Evolutionary conservation across 805 yeast genomes (phyloP).

Genomic region (Spathaspora gorwiae): DNA sequence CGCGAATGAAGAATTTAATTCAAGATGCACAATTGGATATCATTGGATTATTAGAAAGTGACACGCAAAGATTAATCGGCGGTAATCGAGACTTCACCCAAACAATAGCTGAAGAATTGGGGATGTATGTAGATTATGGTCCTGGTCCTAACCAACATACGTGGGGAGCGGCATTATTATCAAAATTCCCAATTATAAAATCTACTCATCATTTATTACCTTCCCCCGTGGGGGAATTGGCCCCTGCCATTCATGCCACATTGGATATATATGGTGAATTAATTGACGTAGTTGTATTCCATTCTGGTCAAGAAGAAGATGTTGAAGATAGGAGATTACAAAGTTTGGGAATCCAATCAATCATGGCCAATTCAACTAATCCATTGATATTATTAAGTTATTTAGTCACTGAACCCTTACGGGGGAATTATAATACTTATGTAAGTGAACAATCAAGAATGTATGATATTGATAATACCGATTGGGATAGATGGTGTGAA

Average conservation of each 20-base stretch:
- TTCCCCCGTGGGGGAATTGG: conserved; percentile 95
- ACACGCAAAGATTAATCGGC: conserved; percentile 89
- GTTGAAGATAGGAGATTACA: conserved; percentile 89
- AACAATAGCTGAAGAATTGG: conserved; percentile 84
- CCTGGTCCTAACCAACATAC: conserved; percentile 98
- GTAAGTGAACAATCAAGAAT: conserved; percentile 81
- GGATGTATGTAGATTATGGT: conserved; percentile 93
- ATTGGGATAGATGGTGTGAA: conserved; percentile 98
- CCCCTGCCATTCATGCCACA: conserved; percentile 97
- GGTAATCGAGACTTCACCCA: conserved; percentile 95
- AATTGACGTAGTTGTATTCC: conserved; percentile 94
- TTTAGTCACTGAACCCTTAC: conserved; percentile 79
- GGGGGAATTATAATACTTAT: conserved; percentile 89
- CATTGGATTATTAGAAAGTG: conserved; percentile 86
- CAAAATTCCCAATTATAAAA: conserved; percentile 88
- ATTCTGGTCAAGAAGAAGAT: conserved; percentile 97
- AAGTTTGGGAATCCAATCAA: conserved; percentile 64
- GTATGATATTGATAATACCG: conserved; percentile 89
- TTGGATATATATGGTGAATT: conserved; percentile 81
- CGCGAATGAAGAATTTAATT: conserved; percentile 79
- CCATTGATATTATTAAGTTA: conserved; percentile 89
- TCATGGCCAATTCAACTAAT: conserved; percentile 77
- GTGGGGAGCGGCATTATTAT: conserved; percentile 92
- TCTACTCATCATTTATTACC: conserved; percentile 91
- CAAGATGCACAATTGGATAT: conserved; percentile 86